These are phyloP conservation scores for Ambrosiella xylebori DNA, from an alignment of 2,329 filamentous ascomycete genomes.

Conservation along the genomic window DNA sequence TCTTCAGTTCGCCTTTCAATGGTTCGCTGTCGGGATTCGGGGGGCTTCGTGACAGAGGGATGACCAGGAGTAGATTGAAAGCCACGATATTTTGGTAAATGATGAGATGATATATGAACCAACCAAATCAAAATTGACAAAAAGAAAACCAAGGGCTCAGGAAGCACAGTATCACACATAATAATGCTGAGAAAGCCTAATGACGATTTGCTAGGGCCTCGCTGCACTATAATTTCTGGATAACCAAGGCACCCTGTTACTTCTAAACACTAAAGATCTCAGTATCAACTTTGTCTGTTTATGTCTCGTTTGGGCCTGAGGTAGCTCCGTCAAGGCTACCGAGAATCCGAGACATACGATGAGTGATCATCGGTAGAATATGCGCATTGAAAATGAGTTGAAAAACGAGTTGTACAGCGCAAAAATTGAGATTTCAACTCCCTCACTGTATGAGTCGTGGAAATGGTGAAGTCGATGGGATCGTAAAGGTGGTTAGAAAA, in stretches of 20 bases:
- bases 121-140: neutral
- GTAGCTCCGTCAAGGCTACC: slow-evolving; percentile 6
- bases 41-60: neutral
- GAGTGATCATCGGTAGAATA: slow-evolving; percentile 2
- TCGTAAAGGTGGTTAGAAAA: no score
- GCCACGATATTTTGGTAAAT: neutral
- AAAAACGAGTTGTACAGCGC: neutral
- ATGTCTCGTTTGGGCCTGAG: slow-evolving; percentile 1
- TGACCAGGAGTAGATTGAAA: neutral
- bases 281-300: neutral
- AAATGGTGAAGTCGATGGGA: no score
- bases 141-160: neutral
- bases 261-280: slow-evolving; percentile 9
- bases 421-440: neutral
- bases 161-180: neutral
- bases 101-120: neutral
- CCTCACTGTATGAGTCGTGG: no score
- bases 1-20: neutral
- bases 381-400: neutral
- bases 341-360: slow-evolving; percentile 9
- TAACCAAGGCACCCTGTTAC: neutral
- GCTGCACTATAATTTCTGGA: neutral
- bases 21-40: neutral
- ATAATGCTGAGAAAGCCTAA: neutral
- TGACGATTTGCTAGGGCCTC: neutral